Conservation (phyloP, 495 filamentous ascomycete genomes). For the Penicillium diatomitis region DNA sequence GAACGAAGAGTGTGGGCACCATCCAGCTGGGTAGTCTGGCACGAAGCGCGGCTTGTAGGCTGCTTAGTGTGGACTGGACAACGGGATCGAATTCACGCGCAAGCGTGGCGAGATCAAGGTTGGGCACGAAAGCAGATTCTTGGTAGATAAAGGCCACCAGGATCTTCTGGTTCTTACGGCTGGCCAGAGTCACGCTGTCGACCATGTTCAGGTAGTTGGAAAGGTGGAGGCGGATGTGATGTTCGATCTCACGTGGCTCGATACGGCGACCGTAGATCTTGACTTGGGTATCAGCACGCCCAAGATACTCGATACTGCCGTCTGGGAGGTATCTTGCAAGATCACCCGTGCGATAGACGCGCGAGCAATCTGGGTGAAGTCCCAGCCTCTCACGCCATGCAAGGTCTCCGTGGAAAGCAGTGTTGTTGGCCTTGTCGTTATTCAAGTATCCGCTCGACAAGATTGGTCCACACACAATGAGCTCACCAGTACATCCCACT, state of each 20-base stretch:
- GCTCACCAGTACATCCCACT: conserved; percentile 44
- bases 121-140: neutral
- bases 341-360: conserved; percentile 25
- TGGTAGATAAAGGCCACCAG: neutral
- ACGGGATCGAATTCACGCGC: neutral
- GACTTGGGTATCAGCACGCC: conserved; percentile 27
- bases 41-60: neutral
- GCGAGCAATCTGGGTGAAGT: neutral
- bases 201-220: neutral
- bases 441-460: conserved; percentile 43
- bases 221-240: neutral
- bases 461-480: conserved; percentile 47
- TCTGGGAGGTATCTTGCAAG: conserved; percentile 12
- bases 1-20: neutral
- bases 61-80: neutral
- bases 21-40: neutral
- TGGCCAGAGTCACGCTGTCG: neutral
- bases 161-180: neutral
- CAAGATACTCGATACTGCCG: conserved; percentile 12
- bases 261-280: conserved; percentile 35
- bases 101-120: neutral
- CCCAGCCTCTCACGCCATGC: neutral
- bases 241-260: conserved; percentile 33
- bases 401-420: conserved; percentile 29
- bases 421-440: conserved; percentile 31